A percentile compares a stretch with the other conserved stretches of the same genome.
Evolutionary conservation across 2,329 filamentous ascomycete species (phyloP).

Genomic region (Cordyceps cicadae): DNA sequence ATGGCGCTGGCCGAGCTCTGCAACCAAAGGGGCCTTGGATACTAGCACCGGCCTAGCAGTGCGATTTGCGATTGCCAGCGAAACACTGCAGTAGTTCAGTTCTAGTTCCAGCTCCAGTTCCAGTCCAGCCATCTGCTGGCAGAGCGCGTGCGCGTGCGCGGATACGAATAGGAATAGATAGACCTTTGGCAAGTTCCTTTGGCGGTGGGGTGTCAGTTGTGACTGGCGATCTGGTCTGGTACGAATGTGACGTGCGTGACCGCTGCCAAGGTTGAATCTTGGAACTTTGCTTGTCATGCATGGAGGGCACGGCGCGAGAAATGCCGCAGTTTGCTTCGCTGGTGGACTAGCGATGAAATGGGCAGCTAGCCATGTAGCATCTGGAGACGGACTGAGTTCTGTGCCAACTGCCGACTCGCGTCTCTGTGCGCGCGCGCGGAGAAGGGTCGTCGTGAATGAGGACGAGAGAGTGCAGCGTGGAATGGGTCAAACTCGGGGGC

Average conservation of each 20-base stretch:
- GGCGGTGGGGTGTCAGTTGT: not conserved
- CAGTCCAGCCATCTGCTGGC: not conserved
- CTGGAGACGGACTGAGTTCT: not conserved
- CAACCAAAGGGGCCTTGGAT: not conserved
- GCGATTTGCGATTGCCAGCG: constrained; percentile 3
- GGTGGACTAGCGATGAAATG: constrained; percentile 1
- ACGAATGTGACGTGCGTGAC: not conserved
- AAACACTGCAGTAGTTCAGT: not conserved
- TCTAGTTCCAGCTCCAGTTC: too few relatives aligned
- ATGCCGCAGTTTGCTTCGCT: constrained; percentile 1
- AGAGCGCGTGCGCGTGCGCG: not conserved
- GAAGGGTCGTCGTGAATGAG: not conserved
- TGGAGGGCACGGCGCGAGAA: not conserved
- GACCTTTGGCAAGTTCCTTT: not conserved
- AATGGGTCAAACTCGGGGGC: not conserved
- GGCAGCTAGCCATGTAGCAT: not conserved
- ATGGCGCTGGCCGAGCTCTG: not conserved
- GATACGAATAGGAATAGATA: not conserved
- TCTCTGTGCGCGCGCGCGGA: not conserved
- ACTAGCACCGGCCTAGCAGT: not conserved
- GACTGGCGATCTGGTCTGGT: not conserved
- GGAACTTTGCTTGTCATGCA: not conserved
- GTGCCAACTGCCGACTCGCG: constrained; percentile 6
- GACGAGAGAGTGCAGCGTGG: not conserved
- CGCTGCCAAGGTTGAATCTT: constrained; percentile 1